A percentile compares a stretch with the other conserved stretches of the same genome.
Evolutionary conservation across 1,139 yeast genomes (phyloP).

Genomic region (Yamadazyma oceani): DNA sequence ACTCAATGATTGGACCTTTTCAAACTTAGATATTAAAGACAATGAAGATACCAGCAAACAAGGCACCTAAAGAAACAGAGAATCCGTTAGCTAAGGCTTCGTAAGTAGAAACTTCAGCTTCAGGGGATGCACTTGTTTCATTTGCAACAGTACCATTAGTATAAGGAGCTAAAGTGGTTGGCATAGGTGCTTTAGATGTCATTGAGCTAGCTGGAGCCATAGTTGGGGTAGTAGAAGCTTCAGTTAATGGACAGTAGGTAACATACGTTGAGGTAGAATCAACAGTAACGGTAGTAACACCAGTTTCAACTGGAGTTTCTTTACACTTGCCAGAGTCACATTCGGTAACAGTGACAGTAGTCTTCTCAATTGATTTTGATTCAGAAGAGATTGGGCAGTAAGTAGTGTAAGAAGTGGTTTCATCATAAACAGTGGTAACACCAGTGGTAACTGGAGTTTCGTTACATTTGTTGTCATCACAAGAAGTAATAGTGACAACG

Average conservation of each 20-base stretch:
- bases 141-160: conserved; percentile 3
- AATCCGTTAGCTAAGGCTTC: conserved; percentile 19
- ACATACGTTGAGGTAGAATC: conserved; percentile 34
- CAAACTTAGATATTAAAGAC: conserved; percentile 15
- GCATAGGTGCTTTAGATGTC: conserved; percentile 5
- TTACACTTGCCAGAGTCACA: conserved; percentile 29
- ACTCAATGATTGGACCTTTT: conserved; percentile 6
- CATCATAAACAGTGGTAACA: conserved; percentile 29
- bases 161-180: conserved; percentile 11
- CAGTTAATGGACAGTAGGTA: conserved; percentile 45
- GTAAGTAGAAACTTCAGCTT: conserved; percentile 14
- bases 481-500: conserved; percentile 46
- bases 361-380: conserved; percentile 12
- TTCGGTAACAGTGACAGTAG: conserved; percentile 25
- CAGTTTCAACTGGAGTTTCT: conserved; percentile 17
- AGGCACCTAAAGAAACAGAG: conserved; percentile 21
- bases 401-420: conserved; percentile 32
- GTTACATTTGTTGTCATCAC: conserved; percentile 37
- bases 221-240: conserved; percentile 3
- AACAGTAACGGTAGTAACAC: conserved; percentile 13
- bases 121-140: conserved; percentile 7
- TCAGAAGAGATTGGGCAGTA: conserved; percentile 29
- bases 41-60: conserved; percentile 22
- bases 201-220: conserved; percentile 7
- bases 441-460: conserved; percentile 37